Percentiles rank a stretch among this genome's conserved stretches.
These are phyloP conservation scores for Carex pumila DNA, from an alignment of 176 grass and related monocot genomes.

Conservation along the genomic window DNA sequence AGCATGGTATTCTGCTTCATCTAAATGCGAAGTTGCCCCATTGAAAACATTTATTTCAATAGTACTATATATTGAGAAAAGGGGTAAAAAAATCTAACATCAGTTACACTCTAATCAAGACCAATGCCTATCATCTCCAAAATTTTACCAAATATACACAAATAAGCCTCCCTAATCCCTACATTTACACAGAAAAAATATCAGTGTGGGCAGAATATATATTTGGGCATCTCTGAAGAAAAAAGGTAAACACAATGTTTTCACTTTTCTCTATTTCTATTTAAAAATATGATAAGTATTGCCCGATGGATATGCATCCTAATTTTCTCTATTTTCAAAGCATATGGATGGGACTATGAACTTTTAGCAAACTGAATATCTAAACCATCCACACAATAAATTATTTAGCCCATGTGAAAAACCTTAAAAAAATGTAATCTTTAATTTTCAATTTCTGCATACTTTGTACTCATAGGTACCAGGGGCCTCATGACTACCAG, in stretches of 20 bases:
- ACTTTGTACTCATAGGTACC: constrained; percentile 74
- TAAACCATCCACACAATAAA: neutral
- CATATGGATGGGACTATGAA: neutral
- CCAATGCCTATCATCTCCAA: neutral
- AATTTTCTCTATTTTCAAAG: neutral
- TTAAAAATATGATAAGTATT: neutral
- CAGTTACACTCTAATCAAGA: neutral
- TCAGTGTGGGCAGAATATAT: neutral
- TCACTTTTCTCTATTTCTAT: neutral
- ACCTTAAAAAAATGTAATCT: neutral
- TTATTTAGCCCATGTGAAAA: neutral
- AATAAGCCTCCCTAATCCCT: neutral
- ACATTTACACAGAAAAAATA: neutral
- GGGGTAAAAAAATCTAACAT: neutral
- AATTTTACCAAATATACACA: neutral
- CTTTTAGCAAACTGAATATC: neutral
- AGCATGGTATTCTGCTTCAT: neutral
- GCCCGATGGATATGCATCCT: neutral
- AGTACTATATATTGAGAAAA: neutral
- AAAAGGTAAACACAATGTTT: neutral
- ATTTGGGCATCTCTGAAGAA: neutral
- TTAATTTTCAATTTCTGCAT: neutral
- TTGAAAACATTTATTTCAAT: neutral
- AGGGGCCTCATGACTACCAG: constrained; percentile 88
- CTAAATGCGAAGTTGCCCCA: neutral